A percentile compares a stretch with the other conserved stretches of the same genome.
Evolutionary conservation across 495 filamentous ascomycete species (phyloP).

Genomic region (Aspergillus avenaceus): DNA sequence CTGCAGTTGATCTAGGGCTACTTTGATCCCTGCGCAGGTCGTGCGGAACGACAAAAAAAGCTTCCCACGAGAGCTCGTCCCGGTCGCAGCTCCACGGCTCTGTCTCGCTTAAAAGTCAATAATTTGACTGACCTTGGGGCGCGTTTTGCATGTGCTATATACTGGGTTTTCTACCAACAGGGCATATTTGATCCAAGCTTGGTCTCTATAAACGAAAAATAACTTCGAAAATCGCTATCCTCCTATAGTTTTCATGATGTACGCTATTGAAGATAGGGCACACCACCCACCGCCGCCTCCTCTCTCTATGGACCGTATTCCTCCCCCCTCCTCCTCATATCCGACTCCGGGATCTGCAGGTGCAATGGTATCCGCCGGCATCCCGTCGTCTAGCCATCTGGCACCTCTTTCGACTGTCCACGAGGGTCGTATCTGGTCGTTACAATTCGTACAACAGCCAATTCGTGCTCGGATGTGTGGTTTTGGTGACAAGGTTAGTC

Average conservation of each 20-base stretch:
- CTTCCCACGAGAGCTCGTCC: background rate
- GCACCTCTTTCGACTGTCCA: conserved; percentile 35
- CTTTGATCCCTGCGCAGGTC: background rate
- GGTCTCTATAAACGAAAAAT: background rate
- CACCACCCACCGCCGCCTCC: conserved; percentile 39
- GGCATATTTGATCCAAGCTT: background rate
- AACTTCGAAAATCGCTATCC: background rate
- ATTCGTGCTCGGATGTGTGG: conserved; percentile 96
- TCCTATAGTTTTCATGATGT: conserved; percentile 29
- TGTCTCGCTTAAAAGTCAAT: conserved; percentile 22
- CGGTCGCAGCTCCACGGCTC: conserved; percentile 9
- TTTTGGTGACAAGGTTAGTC: conserved; percentile 87
- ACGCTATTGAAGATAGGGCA: conserved; percentile 41
- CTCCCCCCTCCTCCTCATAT: conserved; percentile 38
- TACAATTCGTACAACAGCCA: conserved; percentile 88
- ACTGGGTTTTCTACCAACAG: background rate
- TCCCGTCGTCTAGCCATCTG: conserved; percentile 33
- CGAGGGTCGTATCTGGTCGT: conserved; percentile 54
- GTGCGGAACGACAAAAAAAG: background rate
- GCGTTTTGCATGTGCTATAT: conserved; percentile 18
- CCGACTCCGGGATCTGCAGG: conserved; percentile 32
- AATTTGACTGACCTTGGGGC: conserved; percentile 30
- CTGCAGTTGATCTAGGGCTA: background rate
- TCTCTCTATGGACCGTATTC: conserved; percentile 47
- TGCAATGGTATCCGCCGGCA: conserved; percentile 11